Percentiles rank a stretch among this genome's conserved stretches.
Evolutionary conservation across 768 basidiomycete genomes (phyloP).

Genomic region (Podaxis sp.): DNA sequence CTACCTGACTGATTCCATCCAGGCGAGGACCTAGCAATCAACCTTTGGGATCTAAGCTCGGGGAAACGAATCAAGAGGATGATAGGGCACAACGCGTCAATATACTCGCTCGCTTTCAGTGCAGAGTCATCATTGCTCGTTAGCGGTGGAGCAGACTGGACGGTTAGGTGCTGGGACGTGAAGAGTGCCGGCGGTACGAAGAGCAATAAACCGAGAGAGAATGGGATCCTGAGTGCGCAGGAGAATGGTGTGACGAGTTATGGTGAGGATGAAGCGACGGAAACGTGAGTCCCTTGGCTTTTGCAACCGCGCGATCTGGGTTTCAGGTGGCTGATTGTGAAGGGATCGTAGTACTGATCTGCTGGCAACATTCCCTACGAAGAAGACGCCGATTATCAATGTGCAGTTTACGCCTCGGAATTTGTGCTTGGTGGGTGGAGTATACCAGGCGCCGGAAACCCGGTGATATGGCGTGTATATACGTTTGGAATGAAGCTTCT

Average conservation of each 20-base stretch:
- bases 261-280: constrained; percentile 58
- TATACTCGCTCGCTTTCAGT: constrained; percentile 90
- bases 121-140: constrained; percentile 89
- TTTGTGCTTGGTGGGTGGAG: constrained; percentile 85
- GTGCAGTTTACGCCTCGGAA: constrained; percentile 96
- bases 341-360: constrained; percentile 66
- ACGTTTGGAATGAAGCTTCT: background rate
- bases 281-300: constrained; percentile 59
- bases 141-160: constrained; percentile 92
- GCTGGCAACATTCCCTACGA: constrained; percentile 90
- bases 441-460: constrained; percentile 60
- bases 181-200: constrained; percentile 70
- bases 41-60: constrained; percentile 96
- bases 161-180: constrained; percentile 98
- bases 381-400: constrained; percentile 90
- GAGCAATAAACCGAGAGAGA: constrained; percentile 52
- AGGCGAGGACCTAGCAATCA: constrained; percentile 93
- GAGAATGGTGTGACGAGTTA: constrained; percentile 27
- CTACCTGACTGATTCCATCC: background rate
- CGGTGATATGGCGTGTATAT: constrained; percentile 21
- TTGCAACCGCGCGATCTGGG: background rate
- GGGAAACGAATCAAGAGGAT: constrained; percentile 95
- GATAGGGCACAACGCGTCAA: constrained; percentile 87
- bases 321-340: constrained; percentile 12
- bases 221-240: constrained; percentile 32